Percentiles rank a stretch among this genome's conserved stretches.
Conservation (phyloP, 108 stramenopile species). For the Fistulifera solaris region DNA sequence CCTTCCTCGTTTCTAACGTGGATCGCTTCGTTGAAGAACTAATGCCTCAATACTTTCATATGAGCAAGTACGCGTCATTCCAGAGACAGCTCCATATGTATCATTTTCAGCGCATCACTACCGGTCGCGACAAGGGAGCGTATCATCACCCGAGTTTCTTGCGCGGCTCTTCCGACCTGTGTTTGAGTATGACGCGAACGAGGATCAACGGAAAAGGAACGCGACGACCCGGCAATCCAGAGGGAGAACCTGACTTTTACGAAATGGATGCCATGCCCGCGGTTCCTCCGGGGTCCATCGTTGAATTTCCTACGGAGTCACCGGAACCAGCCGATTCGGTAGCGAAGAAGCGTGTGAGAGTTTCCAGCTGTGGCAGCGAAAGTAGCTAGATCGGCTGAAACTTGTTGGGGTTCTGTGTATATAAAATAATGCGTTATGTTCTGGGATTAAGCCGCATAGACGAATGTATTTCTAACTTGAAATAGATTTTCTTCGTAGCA, state of each 20-base stretch:
- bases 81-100: conserved; percentile 73
- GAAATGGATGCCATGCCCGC: conserved; percentile 6
- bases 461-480: no score
- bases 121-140: conserved; percentile 30
- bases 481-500: no score
- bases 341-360: no score
- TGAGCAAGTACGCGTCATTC: conserved; percentile 42
- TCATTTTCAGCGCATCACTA: conserved; percentile 44
- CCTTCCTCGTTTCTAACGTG: conserved; percentile 47
- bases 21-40: conserved; percentile 54
- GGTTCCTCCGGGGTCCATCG: neutral
- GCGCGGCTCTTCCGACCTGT: conserved; percentile 28
- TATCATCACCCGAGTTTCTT: conserved; percentile 46
- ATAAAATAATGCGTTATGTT: no score
- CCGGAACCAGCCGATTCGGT: neutral
- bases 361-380: no score
- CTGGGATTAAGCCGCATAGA: no score
- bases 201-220: conserved; percentile 39
- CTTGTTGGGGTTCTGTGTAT: no score
- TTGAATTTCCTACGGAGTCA: neutral
- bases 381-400: no score
- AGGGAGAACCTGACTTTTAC: conserved; percentile 21
- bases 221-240: conserved; percentile 12
- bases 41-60: conserved; percentile 53
- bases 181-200: conserved; percentile 20